Conservation (phyloP, 495 filamentous ascomycete genomes). For the Delitschia confertaspora region DNA sequence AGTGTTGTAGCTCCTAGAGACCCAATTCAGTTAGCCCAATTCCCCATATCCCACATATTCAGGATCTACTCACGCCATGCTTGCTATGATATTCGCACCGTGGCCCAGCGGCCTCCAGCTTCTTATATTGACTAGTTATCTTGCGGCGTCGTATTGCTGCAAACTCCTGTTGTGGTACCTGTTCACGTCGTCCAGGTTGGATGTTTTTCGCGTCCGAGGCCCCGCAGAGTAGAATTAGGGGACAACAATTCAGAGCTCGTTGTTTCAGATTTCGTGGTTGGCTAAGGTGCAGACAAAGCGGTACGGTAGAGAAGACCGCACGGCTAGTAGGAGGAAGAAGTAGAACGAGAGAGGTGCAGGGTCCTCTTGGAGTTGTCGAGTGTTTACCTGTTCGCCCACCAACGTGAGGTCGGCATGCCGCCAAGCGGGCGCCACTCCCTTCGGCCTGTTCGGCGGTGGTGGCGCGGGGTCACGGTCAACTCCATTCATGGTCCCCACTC, state of each 20-base stretch:
- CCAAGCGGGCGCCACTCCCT: too few relatives aligned
- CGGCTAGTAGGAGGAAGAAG: too few relatives aligned
- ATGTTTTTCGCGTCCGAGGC: slow-evolving; percentile 16
- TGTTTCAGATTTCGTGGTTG: slow-evolving; percentile 18
- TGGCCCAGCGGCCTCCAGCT: slow-evolving; percentile 17
- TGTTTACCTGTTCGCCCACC: too few relatives aligned
- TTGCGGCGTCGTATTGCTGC: slow-evolving; percentile 10
- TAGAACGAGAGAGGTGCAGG: too few relatives aligned
- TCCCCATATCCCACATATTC: background rate
- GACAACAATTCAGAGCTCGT: slow-evolving; percentile 4
- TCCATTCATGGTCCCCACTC: too few relatives aligned
- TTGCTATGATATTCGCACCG: slow-evolving; percentile 21
- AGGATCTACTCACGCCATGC: slow-evolving; percentile 43
- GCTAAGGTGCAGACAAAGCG: too few relatives aligned
- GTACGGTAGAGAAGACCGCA: too few relatives aligned
- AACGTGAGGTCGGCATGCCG: too few relatives aligned
- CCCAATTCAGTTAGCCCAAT: slow-evolving; percentile 15
- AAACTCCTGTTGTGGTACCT: slow-evolving; percentile 20
- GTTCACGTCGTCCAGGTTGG: background rate
- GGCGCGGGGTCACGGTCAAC: too few relatives aligned
- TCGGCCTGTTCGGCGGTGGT: too few relatives aligned
- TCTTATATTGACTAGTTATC: slow-evolving; percentile 3
- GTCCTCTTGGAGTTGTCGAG: too few relatives aligned
- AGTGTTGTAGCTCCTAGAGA: slow-evolving; percentile 51
- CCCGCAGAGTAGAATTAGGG: slow-evolving; percentile 13